Evolutionary conservation across 768 basidiomycete species (phyloP), one percentile per base, ranked within the genome.

Genomic region (Boletales sp.): DNA sequence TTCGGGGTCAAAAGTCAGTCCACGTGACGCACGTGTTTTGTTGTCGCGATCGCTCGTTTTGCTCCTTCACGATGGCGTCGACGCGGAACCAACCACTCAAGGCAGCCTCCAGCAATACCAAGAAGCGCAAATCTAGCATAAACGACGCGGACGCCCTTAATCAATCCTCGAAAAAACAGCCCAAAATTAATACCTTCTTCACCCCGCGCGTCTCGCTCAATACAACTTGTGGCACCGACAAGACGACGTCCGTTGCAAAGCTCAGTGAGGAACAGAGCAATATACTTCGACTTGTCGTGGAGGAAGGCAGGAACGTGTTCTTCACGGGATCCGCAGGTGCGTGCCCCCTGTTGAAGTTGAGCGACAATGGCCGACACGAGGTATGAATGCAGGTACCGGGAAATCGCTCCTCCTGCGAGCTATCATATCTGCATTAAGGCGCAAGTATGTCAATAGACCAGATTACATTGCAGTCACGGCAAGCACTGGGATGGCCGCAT

Each of bases 241-340:
- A 57, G 42, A 66, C 65, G 7, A 59, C 54, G 0, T 60, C 57
- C 2, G 49, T 67, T 17, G 75, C 82, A 2, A 58, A 72, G 7
- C 71, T 84, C 39, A 81, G 78, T 50, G 66, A 71, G 9, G 81
- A 85, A 53, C 84, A 86, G 59, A 68, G 71, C 36, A 63, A 63
- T 30, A 77, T 86, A 0, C 56, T 84, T 41, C 62, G 66, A 35
- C 69, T 83, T 65, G 75, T 74, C 3, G 77, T 84, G 10, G 76
- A 83, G 3, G 75, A 79, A 32, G 78, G 74, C 11, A 76, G 80
- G 66, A 83, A 68, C 42, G 73, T 86, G 14, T 85, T 86, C 67
- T 85, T 85, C 60, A 85, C 84, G 8, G 84, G 84, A 5, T 77
- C 79, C 5, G 84, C 84, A n/a, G 83, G 83, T 83, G 53, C 44